Percentiles rank a stretch among this genome's conserved stretches.
phyloP scores from a whole-genome alignment of 2,329 filamentous ascomycete genomes.

The Colletotrichum filicis region DNA sequence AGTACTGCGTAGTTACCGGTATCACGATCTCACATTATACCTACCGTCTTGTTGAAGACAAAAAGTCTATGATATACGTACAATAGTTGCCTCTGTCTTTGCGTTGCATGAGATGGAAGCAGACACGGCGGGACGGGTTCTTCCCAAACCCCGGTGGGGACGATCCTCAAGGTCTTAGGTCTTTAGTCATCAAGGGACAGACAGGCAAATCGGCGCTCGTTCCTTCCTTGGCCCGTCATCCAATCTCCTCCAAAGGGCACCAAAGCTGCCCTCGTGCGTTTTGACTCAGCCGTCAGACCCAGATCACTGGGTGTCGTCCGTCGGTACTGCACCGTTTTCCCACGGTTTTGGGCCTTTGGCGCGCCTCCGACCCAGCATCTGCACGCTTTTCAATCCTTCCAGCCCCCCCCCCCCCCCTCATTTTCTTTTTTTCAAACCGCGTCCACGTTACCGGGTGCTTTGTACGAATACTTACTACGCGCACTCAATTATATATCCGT shows the following conservation, averaged over 20 bases:
- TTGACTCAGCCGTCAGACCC: conserved; percentile 31
- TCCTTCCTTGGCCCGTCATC: conserved; percentile 27
- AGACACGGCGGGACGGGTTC: neutral
- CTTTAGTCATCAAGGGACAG: neutral
- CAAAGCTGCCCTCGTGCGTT: neutral
- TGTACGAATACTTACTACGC: no score
- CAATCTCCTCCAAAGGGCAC: conserved; percentile 17
- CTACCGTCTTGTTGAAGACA: neutral
- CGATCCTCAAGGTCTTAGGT: neutral
- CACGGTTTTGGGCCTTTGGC: conserved; percentile 10
- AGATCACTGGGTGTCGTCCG: conserved; percentile 2
- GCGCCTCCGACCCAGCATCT: neutral
- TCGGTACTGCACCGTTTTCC: conserved; percentile 26
- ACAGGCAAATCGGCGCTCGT: conserved; percentile 15
- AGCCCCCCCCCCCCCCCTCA: neutral
- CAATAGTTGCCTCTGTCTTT: neutral
- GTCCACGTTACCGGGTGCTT: conserved; percentile 4
- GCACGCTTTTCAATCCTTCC: conserved; percentile 1
- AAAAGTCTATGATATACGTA: neutral
- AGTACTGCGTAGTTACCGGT: neutral
- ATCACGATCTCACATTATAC: neutral
- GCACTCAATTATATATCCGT: no score
- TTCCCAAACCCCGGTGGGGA: neutral
- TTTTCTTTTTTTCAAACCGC: neutral
- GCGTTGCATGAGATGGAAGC: neutral